A percentile compares a stretch with the other conserved stretches of the same genome.
These are phyloP conservation scores for Aspergillus sp. DNA, from an alignment of 2,329 filamentous ascomycete genomes.

Conservation along the genomic window DNA sequence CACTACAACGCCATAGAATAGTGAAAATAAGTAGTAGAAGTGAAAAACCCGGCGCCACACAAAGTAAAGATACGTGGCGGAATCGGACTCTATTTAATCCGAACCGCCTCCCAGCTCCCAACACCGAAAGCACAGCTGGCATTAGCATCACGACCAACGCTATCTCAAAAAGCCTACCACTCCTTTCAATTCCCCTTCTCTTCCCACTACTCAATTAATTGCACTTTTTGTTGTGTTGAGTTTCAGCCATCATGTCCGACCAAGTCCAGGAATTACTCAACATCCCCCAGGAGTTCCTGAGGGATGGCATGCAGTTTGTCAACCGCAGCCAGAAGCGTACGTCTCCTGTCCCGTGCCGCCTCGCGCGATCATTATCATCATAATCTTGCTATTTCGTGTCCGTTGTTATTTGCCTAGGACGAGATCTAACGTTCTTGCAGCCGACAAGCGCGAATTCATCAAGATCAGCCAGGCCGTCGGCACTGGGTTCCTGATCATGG, in stretches of 20 bases:
- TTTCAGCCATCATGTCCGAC: constrained; percentile 21
- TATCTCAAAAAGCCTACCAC: not conserved
- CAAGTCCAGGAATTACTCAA: constrained; percentile 24
- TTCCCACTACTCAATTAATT: not conserved
- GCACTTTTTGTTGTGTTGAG: not conserved
- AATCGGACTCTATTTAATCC: not conserved
- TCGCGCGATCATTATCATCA: not conserved
- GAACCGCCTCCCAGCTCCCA: constrained; percentile 3
- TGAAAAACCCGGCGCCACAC: not conserved
- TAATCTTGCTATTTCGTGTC: not conserved
- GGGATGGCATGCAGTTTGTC: constrained; percentile 23
- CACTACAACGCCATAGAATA: too few species aligned
- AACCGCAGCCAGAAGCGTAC: constrained; percentile 25
- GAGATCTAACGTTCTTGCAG: constrained; percentile 29
- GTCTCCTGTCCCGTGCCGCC: not conserved
- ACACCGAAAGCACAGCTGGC: constrained; percentile 15
- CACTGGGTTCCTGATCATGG: constrained; percentile 61
- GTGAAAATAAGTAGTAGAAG: not conserved
- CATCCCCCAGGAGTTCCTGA: constrained; percentile 24
- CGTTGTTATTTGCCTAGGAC: not conserved
- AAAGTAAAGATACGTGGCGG: not conserved
- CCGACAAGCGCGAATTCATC: constrained; percentile 60
- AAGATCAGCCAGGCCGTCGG: constrained; percentile 62
- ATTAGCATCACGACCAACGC: not conserved
- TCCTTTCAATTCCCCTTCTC: not conserved